Conservation (phyloP, 2,329 filamentous ascomycete genomes). For the Zymoseptoria ardabiliae region DNA sequence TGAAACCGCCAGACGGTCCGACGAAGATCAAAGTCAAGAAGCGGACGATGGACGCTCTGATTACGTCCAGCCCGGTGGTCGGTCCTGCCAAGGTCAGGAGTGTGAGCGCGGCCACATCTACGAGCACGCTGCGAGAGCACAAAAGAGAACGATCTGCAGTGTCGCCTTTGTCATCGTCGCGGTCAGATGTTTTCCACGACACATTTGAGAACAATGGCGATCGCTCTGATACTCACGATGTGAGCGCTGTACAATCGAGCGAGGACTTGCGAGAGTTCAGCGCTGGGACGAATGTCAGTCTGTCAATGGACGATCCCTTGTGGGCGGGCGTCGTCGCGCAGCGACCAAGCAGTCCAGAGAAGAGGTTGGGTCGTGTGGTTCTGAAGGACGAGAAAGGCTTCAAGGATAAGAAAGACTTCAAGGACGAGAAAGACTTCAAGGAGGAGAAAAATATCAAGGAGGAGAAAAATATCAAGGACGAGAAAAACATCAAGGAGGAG, state of each 20-base stretch:
- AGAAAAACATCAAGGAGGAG: too few relatives aligned
- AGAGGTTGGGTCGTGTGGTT: constrained; percentile 18
- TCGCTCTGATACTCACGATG: constrained; percentile 25
- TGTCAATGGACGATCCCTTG: constrained; percentile 20
- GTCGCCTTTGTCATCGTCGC: constrained; percentile 18
- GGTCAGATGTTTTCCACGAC: constrained; percentile 1
- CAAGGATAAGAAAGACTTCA: too few relatives aligned
- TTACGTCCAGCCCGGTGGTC: constrained; percentile 1
- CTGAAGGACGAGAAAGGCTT: constrained; percentile 7
- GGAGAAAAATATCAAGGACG: too few relatives aligned
- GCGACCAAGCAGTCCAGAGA: constrained; percentile 18
- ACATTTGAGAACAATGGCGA: constrained; percentile 12
- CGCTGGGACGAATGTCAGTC: constrained; percentile 16
- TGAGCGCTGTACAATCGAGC: constrained; percentile 5
- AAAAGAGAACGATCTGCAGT: constrained; percentile 14
- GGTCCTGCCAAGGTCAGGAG: background rate
- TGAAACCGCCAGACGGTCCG: constrained; percentile 32
- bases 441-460: too few relatives aligned
- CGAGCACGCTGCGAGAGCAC: constrained; percentile 14
- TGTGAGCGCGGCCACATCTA: constrained; percentile 8
- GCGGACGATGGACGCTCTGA: constrained; percentile 15
- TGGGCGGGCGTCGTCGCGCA: constrained; percentile 19
- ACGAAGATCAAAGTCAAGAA: constrained; percentile 36
- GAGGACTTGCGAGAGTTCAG: constrained; percentile 22
- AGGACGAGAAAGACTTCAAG: too few relatives aligned